phyloP scores from a whole-genome alignment of 2,329 filamentous ascomycete species.

The Fusarium virguliforme region DNA sequence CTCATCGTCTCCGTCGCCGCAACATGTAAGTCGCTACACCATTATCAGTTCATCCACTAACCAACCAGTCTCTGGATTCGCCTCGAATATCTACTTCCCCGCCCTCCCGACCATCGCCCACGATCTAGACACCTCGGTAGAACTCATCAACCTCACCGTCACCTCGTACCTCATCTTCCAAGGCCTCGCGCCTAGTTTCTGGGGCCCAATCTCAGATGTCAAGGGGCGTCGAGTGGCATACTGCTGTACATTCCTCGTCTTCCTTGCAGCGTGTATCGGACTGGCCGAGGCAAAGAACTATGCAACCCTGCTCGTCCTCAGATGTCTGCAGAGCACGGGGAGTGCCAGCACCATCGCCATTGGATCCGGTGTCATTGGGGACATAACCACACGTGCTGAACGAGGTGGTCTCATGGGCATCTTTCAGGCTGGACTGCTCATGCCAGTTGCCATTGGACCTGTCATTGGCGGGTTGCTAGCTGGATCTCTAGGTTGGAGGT shows the following conservation, averaged over 20 bases:
- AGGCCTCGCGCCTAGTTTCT: conserved; percentile 67
- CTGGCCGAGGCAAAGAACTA: conserved; percentile 63
- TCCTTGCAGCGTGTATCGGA: conserved; percentile 63
- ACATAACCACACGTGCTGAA: conserved; percentile 51
- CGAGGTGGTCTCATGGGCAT: conserved; percentile 53
- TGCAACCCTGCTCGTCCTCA: conserved; percentile 60
- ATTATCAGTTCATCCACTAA: conserved; percentile 17
- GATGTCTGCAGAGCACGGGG: conserved; percentile 65
- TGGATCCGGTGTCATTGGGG: conserved; percentile 55
- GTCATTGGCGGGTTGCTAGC: conserved; percentile 61
- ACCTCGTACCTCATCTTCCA: conserved; percentile 69
- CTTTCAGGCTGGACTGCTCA: conserved; percentile 50
- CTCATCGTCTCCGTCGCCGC: conserved; percentile 65
- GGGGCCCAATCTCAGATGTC: conserved; percentile 66
- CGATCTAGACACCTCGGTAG: conserved; percentile 60
- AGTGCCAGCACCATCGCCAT: conserved; percentile 59
- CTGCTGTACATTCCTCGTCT: conserved; percentile 63
- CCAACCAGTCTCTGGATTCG: conserved; percentile 58
- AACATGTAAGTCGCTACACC: conserved; percentile 60
- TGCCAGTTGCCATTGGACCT: conserved; percentile 62
- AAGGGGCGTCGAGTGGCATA: conserved; percentile 64
- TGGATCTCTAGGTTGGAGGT: conserved; percentile 43
- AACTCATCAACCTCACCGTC: conserved; percentile 61
- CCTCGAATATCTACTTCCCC: conserved; percentile 67
- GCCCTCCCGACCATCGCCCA: conserved; percentile 62